phyloP scores from a whole-genome alignment of 2,329 filamentous ascomycete genomes.

The Colletotrichum spinosum region DNA sequence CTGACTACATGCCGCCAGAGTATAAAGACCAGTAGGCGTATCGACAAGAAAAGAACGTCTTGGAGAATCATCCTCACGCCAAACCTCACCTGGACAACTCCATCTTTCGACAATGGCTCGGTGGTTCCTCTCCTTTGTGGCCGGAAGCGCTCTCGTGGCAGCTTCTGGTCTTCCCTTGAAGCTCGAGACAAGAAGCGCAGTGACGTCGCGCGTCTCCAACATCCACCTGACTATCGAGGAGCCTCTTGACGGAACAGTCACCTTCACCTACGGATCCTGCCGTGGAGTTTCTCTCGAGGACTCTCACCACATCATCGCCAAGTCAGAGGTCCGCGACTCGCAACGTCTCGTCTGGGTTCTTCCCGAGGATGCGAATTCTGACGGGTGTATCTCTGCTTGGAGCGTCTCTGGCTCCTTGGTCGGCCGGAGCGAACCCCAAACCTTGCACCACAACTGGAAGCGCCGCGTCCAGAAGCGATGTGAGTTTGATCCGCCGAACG shows the following conservation, averaged over 20 bases:
- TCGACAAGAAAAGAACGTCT: neutral
- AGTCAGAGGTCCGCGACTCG: constrained; percentile 36
- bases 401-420: constrained; percentile 44
- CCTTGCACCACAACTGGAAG: constrained; percentile 43
- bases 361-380: constrained; percentile 40
- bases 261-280: constrained; percentile 42
- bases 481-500: constrained; percentile 12
- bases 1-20: neutral
- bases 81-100: constrained; percentile 14
- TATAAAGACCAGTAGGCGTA: constrained; percentile 26
- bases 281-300: constrained; percentile 28
- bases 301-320: constrained; percentile 39
- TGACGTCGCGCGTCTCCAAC: constrained; percentile 48
- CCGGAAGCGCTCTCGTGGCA: constrained; percentile 33
- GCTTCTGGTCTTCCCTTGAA: constrained; percentile 43
- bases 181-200: constrained; percentile 49
- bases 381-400: constrained; percentile 57
- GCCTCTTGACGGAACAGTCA: constrained; percentile 37
- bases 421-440: constrained; percentile 50
- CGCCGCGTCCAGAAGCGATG: constrained; percentile 38
- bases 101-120: constrained; percentile 31
- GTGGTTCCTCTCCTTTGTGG: constrained; percentile 35
- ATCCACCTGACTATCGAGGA: constrained; percentile 43
- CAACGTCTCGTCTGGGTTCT: constrained; percentile 43
- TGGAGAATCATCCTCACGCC: constrained; percentile 23